Evolutionary conservation across 495 filamentous ascomycete species (phyloP).

Genomic region (Aspergillus coremiiformis): DNA sequence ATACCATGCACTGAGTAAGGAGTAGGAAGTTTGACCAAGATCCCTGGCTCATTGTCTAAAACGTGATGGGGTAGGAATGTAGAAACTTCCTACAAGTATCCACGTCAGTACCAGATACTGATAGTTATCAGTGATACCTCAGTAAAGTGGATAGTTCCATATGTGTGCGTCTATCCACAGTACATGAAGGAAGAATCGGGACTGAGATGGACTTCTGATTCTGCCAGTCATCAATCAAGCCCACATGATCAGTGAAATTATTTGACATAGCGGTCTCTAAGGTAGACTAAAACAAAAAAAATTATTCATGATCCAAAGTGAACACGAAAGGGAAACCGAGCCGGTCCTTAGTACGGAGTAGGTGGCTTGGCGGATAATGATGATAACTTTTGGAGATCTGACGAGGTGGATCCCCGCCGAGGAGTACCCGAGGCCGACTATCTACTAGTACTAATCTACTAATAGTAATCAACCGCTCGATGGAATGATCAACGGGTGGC

Average conservation of each 20-base stretch:
- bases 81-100: neutral
- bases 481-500: slow-evolving; percentile 15
- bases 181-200: neutral
- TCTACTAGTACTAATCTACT: no score
- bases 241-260: neutral
- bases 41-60: neutral
- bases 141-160: no score
- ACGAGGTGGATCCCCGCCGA: slow-evolving; percentile 10
- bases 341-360: neutral
- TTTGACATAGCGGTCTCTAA: neutral
- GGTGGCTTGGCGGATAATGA: neutral
- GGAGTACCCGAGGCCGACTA: no score
- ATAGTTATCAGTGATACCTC: no score
- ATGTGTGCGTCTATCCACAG: neutral
- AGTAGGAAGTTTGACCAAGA: neutral
- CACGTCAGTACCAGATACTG: neutral
- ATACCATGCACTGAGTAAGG: slow-evolving; percentile 3
- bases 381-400: neutral
- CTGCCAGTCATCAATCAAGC: neutral
- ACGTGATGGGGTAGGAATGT: neutral
- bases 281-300: neutral
- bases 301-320: neutral
- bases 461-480: slow-evolving; percentile 6
- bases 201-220: neutral
- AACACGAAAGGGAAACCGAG: neutral